These are phyloP conservation scores for Polygonum maritimum DNA, from an alignment of 148 eudicot species.

Conservation along the genomic window DNA sequence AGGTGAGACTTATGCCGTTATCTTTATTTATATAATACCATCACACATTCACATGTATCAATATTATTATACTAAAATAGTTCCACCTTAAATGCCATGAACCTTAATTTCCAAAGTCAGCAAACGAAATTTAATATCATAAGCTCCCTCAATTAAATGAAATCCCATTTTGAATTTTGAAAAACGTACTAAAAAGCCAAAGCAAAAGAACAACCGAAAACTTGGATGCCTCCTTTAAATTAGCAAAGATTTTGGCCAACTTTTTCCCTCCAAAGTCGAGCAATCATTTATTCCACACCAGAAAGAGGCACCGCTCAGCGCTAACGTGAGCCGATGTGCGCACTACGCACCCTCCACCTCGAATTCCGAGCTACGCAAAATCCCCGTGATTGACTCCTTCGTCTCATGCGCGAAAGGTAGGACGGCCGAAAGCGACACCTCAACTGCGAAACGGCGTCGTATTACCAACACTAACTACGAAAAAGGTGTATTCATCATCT, in stretches of 20 bases:
- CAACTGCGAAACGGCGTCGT: slow-evolving; percentile 2
- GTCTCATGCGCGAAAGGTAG: not conserved
- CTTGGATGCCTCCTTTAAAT: not conserved
- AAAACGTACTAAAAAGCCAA: not conserved
- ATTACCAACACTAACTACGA: not conserved
- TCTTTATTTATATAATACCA: not conserved
- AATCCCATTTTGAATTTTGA: not conserved
- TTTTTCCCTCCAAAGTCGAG: slow-evolving; percentile 1
- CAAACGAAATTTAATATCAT: not conserved
- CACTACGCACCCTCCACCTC: slow-evolving; percentile 10
- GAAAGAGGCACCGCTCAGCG: not conserved
- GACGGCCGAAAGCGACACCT: not conserved
- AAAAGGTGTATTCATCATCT: not conserved
- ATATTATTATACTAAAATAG: not conserved
- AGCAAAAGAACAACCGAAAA: not conserved
- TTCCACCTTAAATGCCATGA: not conserved
- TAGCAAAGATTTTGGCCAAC: not conserved
- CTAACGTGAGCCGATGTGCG: not conserved
- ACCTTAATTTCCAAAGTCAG: not conserved
- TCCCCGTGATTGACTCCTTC: slow-evolving; percentile 7
- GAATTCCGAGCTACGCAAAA: slow-evolving; percentile 3
- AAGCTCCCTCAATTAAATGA: not conserved
- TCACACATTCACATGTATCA: not conserved
- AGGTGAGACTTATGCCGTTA: not conserved
- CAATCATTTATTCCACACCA: not conserved